Conservation (phyloP, 768 basidiomycete species). For the Hericium alpestre region DNA sequence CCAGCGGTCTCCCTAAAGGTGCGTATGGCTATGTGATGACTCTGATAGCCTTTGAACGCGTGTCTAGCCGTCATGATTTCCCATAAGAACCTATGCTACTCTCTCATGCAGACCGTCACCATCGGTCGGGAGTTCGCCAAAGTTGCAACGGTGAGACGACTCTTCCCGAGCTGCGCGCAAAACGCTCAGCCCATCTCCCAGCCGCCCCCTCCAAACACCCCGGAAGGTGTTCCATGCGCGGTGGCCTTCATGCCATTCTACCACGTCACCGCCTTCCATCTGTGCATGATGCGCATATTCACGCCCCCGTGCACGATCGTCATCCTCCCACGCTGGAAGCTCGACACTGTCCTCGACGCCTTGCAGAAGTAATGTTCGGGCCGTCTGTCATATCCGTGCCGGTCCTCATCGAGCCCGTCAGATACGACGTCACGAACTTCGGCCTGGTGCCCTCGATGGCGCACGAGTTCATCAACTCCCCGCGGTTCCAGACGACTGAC, state of each 20-base stretch:
- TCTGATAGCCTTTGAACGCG: neutral
- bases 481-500: constrained; percentile 1
- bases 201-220: constrained; percentile 17
- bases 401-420: neutral
- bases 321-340: constrained; percentile 53
- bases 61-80: constrained; percentile 60
- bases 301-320: constrained; percentile 36
- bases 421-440: neutral
- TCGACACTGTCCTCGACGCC: constrained; percentile 35
- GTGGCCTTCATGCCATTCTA: constrained; percentile 60
- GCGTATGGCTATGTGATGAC: neutral
- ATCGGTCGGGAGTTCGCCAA: constrained; percentile 21
- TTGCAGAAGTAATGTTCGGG: constrained; percentile 41
- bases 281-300: constrained; percentile 38
- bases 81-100: constrained; percentile 46
- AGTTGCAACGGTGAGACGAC: constrained; percentile 19
- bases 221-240: constrained; percentile 33
- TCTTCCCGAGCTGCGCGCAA: neutral
- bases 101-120: constrained; percentile 22
- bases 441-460: neutral
- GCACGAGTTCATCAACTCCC: constrained; percentile 4
- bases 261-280: constrained; percentile 55
- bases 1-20: constrained; percentile 71
- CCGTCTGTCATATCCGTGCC: constrained; percentile 7
- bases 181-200: constrained; percentile 7